A percentile compares a stretch with the other conserved stretches of the same genome.
Conservation (phyloP, 371 early-diverging fungal genomes). For the Sporodiniella umbellata region DNA sequence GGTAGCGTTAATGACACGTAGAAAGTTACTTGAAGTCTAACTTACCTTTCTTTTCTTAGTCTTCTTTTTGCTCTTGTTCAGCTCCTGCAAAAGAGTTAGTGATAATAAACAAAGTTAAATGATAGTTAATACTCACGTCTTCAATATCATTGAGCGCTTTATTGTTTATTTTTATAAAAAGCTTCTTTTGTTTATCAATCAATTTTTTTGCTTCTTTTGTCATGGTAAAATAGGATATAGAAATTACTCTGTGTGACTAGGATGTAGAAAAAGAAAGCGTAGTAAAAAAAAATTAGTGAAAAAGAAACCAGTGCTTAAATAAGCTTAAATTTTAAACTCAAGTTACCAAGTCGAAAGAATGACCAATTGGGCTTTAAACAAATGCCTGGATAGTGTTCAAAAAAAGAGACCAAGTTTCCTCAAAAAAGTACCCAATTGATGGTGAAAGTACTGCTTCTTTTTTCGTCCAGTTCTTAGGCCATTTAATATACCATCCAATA, state of each 20-base stretch:
- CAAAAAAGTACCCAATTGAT: constrained; percentile 3
- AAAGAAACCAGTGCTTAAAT: background rate
- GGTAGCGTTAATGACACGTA: constrained; percentile 8
- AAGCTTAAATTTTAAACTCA: no score
- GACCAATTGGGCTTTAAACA: constrained; percentile 5
- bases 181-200: constrained; percentile 4
- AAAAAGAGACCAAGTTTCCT: constrained; percentile 4
- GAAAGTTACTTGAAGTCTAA: constrained; percentile 4
- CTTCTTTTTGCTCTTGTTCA: constrained; percentile 6
- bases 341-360: background rate
- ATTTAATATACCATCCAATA: no score
- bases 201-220: constrained; percentile 9
- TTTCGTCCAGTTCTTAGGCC: no score
- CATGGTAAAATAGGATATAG: constrained; percentile 5
- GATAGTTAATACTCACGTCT: constrained; percentile 4
- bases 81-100: constrained; percentile 8
- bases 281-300: background rate
- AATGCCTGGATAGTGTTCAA: background rate
- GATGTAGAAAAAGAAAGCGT: background rate
- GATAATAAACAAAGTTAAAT: constrained; percentile 10
- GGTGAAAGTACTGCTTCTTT: constrained; percentile 6
- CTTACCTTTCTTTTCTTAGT: constrained; percentile 1
- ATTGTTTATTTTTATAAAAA: constrained; percentile 6
- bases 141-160: constrained; percentile 8
- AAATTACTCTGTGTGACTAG: no score